Evolutionary conservation across 495 filamentous ascomycete species (phyloP).

Genomic region (Penicillium tannophilum): DNA sequence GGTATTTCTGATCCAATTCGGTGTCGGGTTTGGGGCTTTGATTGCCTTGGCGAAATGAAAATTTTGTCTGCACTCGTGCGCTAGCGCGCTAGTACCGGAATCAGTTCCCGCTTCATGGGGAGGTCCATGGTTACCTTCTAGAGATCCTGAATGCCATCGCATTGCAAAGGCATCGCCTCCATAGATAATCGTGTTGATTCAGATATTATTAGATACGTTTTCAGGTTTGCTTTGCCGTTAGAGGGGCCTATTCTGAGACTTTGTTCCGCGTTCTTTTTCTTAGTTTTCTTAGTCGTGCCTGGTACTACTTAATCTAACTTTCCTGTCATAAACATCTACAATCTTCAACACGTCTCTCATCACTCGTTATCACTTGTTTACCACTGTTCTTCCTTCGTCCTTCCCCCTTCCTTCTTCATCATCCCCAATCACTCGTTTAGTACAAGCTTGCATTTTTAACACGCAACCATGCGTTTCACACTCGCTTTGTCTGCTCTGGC

Average conservation of each 20-base stretch:
- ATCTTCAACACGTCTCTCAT: neutral
- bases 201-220: constrained; percentile 23
- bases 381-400: neutral
- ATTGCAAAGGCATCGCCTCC: neutral
- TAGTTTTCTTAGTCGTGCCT: neutral
- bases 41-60: constrained; percentile 1
- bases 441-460: neutral
- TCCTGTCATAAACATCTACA: neutral
- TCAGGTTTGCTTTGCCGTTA: neutral
- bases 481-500: constrained; percentile 25
- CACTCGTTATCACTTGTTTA: neutral
- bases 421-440: constrained; percentile 1
- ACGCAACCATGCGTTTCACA: constrained; percentile 30
- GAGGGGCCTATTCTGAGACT: neutral
- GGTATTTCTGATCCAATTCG: neutral
- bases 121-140: neutral
- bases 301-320: neutral
- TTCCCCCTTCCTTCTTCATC: neutral
- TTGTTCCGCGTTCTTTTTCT: neutral
- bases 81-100: constrained; percentile 3
- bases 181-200: constrained; percentile 6
- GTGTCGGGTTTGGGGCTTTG: neutral
- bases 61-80: constrained; percentile 3
- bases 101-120: neutral
- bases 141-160: neutral